phyloP scores from a whole-genome alignment of 1,139 yeast genomes.

The Maudiozyma humilis region DNA sequence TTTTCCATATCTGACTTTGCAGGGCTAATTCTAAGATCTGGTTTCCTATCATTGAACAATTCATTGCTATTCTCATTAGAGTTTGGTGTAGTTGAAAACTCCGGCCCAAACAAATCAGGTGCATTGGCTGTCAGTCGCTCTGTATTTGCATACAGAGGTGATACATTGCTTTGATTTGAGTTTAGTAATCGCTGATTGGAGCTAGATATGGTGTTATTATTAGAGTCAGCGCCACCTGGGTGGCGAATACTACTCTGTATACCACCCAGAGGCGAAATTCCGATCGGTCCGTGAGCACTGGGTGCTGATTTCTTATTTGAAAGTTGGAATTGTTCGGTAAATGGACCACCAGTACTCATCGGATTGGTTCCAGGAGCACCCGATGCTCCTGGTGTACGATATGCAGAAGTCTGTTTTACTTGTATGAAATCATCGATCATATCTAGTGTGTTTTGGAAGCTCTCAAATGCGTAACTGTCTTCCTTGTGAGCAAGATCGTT shows the following conservation, averaged over 20 bases:
- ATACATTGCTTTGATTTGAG: slow-evolving; percentile 8
- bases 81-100: slow-evolving; percentile 24
- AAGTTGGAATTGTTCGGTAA: slow-evolving; percentile 29
- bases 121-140: slow-evolving; percentile 14
- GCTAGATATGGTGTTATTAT: too few relatives aligned
- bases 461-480: slow-evolving; percentile 8
- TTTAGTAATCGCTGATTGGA: neutral
- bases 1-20: slow-evolving; percentile 5
- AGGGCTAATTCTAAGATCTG: slow-evolving; percentile 13
- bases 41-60: slow-evolving; percentile 20
- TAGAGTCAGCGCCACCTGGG: neutral
- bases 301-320: slow-evolving; percentile 16
- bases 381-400: slow-evolving; percentile 30
- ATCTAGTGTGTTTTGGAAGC: slow-evolving; percentile 29
- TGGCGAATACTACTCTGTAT: slow-evolving; percentile 1
- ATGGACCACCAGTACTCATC: slow-evolving; percentile 29
- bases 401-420: slow-evolving; percentile 33
- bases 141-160: slow-evolving; percentile 14
- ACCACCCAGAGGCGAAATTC: slow-evolving; percentile 3
- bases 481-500: slow-evolving; percentile 1
- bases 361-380: slow-evolving; percentile 24
- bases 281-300: slow-evolving; percentile 1
- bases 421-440: slow-evolving; percentile 34
- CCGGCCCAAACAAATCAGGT: slow-evolving; percentile 17
- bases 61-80: slow-evolving; percentile 13